phyloP scores from a whole-genome alignment of 1,284 basidiomycete genomes.

The Cutaneotrichosporon cutaneum region DNA sequence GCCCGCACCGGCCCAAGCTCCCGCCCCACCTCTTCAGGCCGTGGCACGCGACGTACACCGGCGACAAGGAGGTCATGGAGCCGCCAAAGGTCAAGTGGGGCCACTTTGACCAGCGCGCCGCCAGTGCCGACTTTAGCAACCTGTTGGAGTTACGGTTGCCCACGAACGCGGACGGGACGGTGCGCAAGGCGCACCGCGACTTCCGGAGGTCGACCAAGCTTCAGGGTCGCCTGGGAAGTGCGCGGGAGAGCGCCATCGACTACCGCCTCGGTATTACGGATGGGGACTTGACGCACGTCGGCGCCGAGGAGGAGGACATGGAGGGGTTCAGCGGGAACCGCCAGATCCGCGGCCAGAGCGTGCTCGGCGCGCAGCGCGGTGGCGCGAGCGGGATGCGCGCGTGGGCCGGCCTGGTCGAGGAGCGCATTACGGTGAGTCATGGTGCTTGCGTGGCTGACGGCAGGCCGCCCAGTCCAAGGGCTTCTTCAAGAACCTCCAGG shows the following conservation, averaged over 20 bases:
- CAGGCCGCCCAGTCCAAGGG: slow-evolving; percentile 58
- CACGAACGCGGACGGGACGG: slow-evolving; percentile 57
- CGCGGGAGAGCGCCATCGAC: slow-evolving; percentile 71
- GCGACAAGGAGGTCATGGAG: slow-evolving; percentile 26
- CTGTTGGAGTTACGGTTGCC: slow-evolving; percentile 46
- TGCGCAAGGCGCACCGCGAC: slow-evolving; percentile 59
- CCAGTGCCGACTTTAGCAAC: slow-evolving; percentile 35
- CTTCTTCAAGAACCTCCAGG: slow-evolving; percentile 69
- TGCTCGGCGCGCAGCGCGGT: slow-evolving; percentile 45
- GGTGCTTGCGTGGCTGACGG: not conserved
- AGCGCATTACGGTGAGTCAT: slow-evolving; percentile 62
- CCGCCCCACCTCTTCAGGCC: slow-evolving; percentile 50
- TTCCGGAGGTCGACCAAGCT: slow-evolving; percentile 59
- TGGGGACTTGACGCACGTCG: slow-evolving; percentile 52
- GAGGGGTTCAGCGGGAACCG: slow-evolving; percentile 58
- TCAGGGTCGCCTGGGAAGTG: slow-evolving; percentile 63
- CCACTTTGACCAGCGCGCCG: slow-evolving; percentile 35
- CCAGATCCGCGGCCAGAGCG: slow-evolving; percentile 53
- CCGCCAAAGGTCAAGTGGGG: slow-evolving; percentile 47
- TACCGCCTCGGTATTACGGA: slow-evolving; percentile 60
- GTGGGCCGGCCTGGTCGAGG: slow-evolving; percentile 73
- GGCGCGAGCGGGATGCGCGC: slow-evolving; percentile 61
- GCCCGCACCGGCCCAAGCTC: slow-evolving; percentile 41
- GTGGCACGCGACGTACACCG: slow-evolving; percentile 50
- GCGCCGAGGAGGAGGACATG: slow-evolving; percentile 50